Evolutionary conservation across 768 basidiomycete genomes (phyloP).

Genomic region (Polyporus arcularius): DNA sequence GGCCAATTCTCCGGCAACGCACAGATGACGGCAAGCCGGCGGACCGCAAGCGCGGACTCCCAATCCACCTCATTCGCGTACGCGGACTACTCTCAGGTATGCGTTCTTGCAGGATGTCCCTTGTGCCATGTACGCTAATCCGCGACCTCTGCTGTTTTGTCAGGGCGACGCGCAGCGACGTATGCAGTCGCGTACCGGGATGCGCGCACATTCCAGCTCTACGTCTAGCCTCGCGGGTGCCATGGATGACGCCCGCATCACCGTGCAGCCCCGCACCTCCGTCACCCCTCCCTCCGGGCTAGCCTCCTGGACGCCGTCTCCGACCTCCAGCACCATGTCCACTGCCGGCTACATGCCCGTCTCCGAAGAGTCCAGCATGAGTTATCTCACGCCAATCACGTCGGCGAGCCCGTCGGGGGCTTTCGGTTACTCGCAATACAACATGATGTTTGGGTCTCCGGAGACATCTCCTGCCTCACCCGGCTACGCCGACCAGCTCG

Average conservation of each 20-base stretch:
- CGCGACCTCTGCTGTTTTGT: not conserved
- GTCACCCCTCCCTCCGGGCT: conserved; percentile 28
- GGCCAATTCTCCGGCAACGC: conserved; percentile 15
- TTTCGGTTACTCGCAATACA: conserved; percentile 13
- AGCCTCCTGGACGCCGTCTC: conserved; percentile 27
- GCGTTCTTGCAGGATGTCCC: not conserved
- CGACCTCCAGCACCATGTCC: conserved; percentile 18
- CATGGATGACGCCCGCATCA: conserved; percentile 54
- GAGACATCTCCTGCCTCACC: conserved; percentile 16
- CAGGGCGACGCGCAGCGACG: conserved; percentile 14
- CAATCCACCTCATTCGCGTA: conserved; percentile 9
- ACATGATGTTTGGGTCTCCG: conserved; percentile 11
- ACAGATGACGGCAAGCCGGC: conserved; percentile 4
- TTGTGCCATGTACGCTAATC: not conserved
- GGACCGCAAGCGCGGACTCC: conserved; percentile 8
- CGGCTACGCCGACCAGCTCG: conserved; percentile 21
- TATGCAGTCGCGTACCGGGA: conserved; percentile 13
- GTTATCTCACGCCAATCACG: conserved; percentile 21
- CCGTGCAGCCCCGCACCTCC: conserved; percentile 24
- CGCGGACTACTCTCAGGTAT: conserved; percentile 13
- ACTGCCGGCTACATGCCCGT: conserved; percentile 7
- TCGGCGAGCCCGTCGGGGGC: conserved; percentile 20
- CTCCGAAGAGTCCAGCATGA: conserved; percentile 16
- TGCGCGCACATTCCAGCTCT: conserved; percentile 22
- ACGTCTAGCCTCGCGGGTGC: conserved; percentile 60